A percentile compares a stretch with the other conserved stretches of the same genome.
These are phyloP conservation scores for Posidonia australis DNA, from an alignment of 106 monocot genomes.

Conservation along the genomic window DNA sequence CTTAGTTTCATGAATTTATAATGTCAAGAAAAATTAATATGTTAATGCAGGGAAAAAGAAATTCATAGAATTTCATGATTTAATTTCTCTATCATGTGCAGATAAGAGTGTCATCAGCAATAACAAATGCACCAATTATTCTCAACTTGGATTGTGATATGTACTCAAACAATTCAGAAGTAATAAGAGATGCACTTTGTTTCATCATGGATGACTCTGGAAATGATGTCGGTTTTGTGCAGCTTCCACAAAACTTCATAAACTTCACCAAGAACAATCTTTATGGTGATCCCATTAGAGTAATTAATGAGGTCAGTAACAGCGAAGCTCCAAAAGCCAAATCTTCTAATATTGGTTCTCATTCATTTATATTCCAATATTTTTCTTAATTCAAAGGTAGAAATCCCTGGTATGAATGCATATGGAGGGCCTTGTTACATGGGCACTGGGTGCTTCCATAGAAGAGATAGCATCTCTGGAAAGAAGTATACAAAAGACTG, in stretches of 20 bases:
- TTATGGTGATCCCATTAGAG: constrained; percentile 15
- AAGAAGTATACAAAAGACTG: constrained; percentile 12
- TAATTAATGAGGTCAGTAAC: constrained; percentile 16
- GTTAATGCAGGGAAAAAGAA: too few relatives aligned
- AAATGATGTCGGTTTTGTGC: constrained; percentile 23
- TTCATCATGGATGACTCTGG: constrained; percentile 33
- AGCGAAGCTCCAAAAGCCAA: too few relatives aligned
- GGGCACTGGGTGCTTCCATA: constrained; percentile 40
- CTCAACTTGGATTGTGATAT: too few relatives aligned
- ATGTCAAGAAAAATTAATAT: too few relatives aligned
- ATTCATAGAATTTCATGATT: too few relatives aligned
- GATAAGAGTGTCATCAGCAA: constrained; percentile 34
- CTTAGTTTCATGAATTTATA: neutral
- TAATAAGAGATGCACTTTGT: constrained; percentile 24
- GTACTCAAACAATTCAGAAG: too few relatives aligned
- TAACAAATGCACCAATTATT: constrained; percentile 31
- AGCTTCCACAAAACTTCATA: constrained; percentile 31
- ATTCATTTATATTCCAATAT: too few relatives aligned
- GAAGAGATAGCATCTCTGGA: constrained; percentile 29
- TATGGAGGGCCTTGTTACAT: constrained; percentile 28
- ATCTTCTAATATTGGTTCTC: too few relatives aligned
- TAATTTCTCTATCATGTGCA: too few relatives aligned
- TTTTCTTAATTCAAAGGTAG: constrained; percentile 37
- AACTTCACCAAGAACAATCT: too few relatives aligned
- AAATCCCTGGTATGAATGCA: constrained; percentile 39